Evolutionary conservation across 768 basidiomycete species (phyloP), one percentile per base, ranked within the genome.

Genomic region (Neoboletus subvelutipes): DNA sequence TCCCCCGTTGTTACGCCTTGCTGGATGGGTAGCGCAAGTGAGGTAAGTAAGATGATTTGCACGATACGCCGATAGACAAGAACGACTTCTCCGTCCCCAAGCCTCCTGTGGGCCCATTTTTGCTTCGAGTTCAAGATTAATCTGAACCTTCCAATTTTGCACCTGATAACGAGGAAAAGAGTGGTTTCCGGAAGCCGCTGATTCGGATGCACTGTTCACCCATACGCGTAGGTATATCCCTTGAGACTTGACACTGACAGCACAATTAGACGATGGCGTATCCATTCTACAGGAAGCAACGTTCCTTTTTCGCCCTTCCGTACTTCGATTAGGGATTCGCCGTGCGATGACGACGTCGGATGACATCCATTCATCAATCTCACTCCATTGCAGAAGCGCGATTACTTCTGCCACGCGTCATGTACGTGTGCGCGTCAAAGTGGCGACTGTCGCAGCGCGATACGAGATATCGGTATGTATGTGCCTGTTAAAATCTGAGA

Each of bases 231-330:
- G 22, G 12, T 7, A n/a, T 22, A 34, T 34, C 24, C n/a, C 5
- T 20, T n/a, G n/a, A n/a, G n/a, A n/a, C n/a, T n/a, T n/a, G n/a
- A n/a, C n/a, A n/a, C n/a, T 20, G 31, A 34, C 26, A 29, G 11
- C 20, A 24, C 29, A 17, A 41, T 55, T 31, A 17, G 15, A 58
- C 29, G 6, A 24, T 20, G 5, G 5, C n/a, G 56, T 26, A n/a
- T 55, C 59, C 37, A 45, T 24, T 52, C 45, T 22, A 52, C 63
- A 33, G 55, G 63, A 55, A 57, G 20, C 50, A n/a, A 43, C 8
- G 12, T 64, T 37, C 59, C 55, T 57, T 57, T 52, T 52, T 18
- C 9, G 40, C 22, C 4, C 5, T 20, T 10, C 22, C 10, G 7
- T 43, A n/a, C 17, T 9, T 53, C 45, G 22, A 34, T 54, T 29